Base-by-base conservation (phyloP, 1,284 basidiomycete genomes). In the Sparassis latifolia region DNA sequence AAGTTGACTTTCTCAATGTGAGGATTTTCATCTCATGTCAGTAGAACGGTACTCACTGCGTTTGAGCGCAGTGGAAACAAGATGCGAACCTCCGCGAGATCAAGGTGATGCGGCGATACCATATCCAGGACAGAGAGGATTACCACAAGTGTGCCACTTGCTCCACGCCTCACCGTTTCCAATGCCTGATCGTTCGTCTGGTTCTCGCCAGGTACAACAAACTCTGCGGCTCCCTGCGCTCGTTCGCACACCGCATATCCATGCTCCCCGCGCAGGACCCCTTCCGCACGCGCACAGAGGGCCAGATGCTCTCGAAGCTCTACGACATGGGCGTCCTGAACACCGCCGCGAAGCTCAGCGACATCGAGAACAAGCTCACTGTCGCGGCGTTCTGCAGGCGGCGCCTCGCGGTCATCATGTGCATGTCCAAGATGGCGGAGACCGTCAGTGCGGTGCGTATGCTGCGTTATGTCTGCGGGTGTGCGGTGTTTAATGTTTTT, bases 241-340 rank as follows among this genome's bases (percentile, higher is more conserved):
- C 87, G 10, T 84, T 90, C 63, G 89, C 93, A 1, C 92, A 97
- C 69, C 84, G 92, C 28, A 69, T 98, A 52, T 89, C 94, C 38
- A 76, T 93, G 35, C 80, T 99, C 5, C 92, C 96, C 0, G 78
- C 93, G 0, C 82, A 92, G 56, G 96, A 99, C 69, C 89, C 94
- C 2, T 94, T 92, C 69, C 81, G 97, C 28, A 58, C 82, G 10
- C 82, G 86, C 56, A 91, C 91, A 80, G 92, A 99, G 70, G 80
- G 74, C 37, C 85, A 90, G 61, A 77, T 99, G 45, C 81, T 99
- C 47, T 85, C 88, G 58, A 99, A 99, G 69, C 81, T 98, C 53
- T 99, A 97, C 73, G 97, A 99, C 70, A 92, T 97, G 78, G 97
- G 96, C 49, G 82, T 99, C 43, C 79, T 99, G 53, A 88, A 84